Base-by-base conservation (phyloP, 169 alveolate genomes). In the Sarcocystis neurona region DNA sequence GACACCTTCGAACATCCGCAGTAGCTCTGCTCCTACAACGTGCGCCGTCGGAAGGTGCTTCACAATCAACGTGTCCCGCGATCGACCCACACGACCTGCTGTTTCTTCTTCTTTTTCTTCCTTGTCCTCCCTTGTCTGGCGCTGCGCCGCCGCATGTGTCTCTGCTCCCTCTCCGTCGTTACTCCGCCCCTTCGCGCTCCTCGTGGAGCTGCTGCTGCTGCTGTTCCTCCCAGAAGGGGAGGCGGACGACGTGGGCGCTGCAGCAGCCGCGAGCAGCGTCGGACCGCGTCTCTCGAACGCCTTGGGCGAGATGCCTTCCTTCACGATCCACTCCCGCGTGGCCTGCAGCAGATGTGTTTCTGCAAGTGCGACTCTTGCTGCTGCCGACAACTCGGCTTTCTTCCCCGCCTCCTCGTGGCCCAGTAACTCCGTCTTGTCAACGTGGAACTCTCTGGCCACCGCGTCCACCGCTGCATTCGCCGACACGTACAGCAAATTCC, bases 401-500 rank as follows among this genome's bases (percentile, higher is more conserved):
- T 30, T 63, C 34, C 75, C 75, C 23, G 91, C 89, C 2, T 79
- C 92, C 44, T 93, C 90, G 79, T 93, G 92, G 50, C 91, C 93
- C 85, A 98, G 89, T 68, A 98, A 89, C 27, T 96, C 97, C 68
- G 95, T 96, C 78, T 96, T 96, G 60, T 91, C 88, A 39, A 97
- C 85, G 34, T 94, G 94, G 78, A 96, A 95, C 92, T 95, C 94
- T 39, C 92, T 93, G 46, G 98, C 92, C 48, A 97, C 96, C 15
- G 98, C 94, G 79, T 95, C 92, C 60, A 97, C 95, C 43, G 98
- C 98, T 5, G 99, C 94, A 91, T 98, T 96, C 32, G 96, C 98
- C 92, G 97, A 98, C 47, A 98, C 93, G 94, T 96, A 98, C n/a
- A 98, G 95, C 82, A 97, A 91, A 92, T 98, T 98, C 99, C 99